Evolutionary conservation across 2,329 filamentous ascomycete species (phyloP), one percentile per base, ranked within the genome.

Genomic region (Daldinia eschscholtzii): DNA sequence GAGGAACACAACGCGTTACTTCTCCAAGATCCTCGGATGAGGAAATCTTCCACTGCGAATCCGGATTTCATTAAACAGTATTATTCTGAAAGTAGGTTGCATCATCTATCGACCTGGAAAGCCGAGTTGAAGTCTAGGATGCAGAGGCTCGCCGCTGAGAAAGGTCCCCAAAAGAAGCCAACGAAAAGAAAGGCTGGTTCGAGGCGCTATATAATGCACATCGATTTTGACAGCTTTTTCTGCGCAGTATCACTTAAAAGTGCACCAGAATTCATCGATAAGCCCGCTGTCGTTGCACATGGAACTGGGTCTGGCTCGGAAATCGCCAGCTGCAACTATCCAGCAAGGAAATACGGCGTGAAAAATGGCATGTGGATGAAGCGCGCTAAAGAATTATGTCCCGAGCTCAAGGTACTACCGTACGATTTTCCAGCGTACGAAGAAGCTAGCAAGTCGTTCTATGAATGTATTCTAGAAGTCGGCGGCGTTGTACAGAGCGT

Each of bases 331-430:
- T 99, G 96, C 81, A 99, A 99, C 76, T 99, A 99, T 77, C 90
- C 92, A 20, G 96, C 97, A 6, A 89, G 96, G 41, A 86, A 88
- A 35, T 96, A 91, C 74, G 95, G 95, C 0, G 86, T 99, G 61
- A 97, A 94, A 77, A 99, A 99, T 74, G 97, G 97, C 41, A 99
- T 98, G 96, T 99, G 97, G 96, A 98, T 99, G 95, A 97, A 95
- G 78, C 86, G 87, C 37, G 96, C 96, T 0, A 85, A 91, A 66
- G 91, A 96, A 72, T 80, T 96, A 18, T 99, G 94, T 76, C 91
- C 95, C 0, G 89, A 93, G 23, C 83, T 99, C 18, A 94, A 97
- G 73, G 90, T 98, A 1, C 78, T 99, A n/a, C 93, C 94, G 0
- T 99, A 99, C 75, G 94, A 99, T 76, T 99, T 98, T 76, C 91